Percentiles rank a stretch among this genome's conserved stretches.
Conservation (phyloP, 805 yeast genomes). For the Candida wancherniae region DNA sequence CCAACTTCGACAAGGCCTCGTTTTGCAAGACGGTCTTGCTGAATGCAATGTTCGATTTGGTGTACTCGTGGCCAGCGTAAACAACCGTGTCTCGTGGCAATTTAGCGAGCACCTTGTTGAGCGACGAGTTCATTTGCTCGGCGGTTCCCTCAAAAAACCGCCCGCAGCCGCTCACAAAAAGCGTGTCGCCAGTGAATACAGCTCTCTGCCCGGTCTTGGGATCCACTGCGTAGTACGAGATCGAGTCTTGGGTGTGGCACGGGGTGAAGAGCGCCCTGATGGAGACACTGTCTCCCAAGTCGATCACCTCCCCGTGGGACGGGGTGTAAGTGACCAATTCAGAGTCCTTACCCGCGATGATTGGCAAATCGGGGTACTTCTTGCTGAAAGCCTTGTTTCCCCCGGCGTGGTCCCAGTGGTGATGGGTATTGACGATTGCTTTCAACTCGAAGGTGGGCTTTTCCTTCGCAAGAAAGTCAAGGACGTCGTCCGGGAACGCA, state of each 20-base stretch:
- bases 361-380: slow-evolving; percentile 45
- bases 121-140: slow-evolving; percentile 68
- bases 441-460: slow-evolving; percentile 46
- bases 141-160: slow-evolving; percentile 92
- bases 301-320: slow-evolving; percentile 52
- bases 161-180: slow-evolving; percentile 94
- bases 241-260: slow-evolving; percentile 95
- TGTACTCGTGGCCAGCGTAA: slow-evolving; percentile 96
- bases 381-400: slow-evolving; percentile 58
- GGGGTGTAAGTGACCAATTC: slow-evolving; percentile 73
- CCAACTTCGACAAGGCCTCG: slow-evolving; percentile 49
- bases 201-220: slow-evolving; percentile 56
- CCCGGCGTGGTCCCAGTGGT: slow-evolving; percentile 92
- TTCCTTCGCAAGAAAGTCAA: slow-evolving; percentile 39
- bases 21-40: slow-evolving; percentile 58
- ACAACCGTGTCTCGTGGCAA: slow-evolving; percentile 70
- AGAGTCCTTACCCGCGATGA: slow-evolving; percentile 82
- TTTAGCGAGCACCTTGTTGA: slow-evolving; percentile 52
- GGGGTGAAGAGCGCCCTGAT: slow-evolving; percentile 90
- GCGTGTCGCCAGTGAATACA: slow-evolving; percentile 93
- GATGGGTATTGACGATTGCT: slow-evolving; percentile 92
- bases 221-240: slow-evolving; percentile 78
- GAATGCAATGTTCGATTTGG: slow-evolving; percentile 74
- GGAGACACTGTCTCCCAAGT: slow-evolving; percentile 58
- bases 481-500: slow-evolving; percentile 71